Evolutionary conservation across 768 basidiomycete genomes (phyloP).

Genomic region (Hysterangium stoloniferum): DNA sequence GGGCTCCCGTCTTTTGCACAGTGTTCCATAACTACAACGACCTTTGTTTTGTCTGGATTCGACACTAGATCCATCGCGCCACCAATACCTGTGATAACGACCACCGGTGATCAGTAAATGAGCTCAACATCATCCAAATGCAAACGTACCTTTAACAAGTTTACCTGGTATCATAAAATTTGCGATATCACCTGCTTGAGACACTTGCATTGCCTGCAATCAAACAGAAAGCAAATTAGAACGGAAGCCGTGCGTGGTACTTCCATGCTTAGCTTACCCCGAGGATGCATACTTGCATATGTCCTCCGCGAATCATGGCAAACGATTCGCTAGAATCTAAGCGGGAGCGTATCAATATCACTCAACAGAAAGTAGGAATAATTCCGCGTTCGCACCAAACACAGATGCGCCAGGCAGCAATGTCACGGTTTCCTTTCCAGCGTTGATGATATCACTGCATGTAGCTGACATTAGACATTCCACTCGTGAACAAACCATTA

Average conservation of each 20-base stretch:
- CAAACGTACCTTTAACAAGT: conserved; percentile 65
- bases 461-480: background rate
- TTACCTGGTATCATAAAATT: conserved; percentile 99
- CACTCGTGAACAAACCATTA: background rate
- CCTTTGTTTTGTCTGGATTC: conserved; percentile 91
- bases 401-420: conserved; percentile 85
- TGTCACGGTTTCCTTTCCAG: conserved; percentile 92
- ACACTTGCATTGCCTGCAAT: conserved; percentile 86
- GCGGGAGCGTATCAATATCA: conserved; percentile 2
- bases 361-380: background rate
- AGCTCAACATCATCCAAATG: conserved; percentile 2
- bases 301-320: conserved; percentile 96
- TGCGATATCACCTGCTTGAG: conserved; percentile 86
- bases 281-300: conserved; percentile 88
- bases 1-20: conserved; percentile 82
- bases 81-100: conserved; percentile 80
- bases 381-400: conserved; percentile 54
- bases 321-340: conserved; percentile 89
- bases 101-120: background rate
- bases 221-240: conserved; percentile 2
- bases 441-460: conserved; percentile 81
- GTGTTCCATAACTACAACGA: conserved; percentile 88
- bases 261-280: conserved; percentile 54
- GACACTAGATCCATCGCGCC: conserved; percentile 97
- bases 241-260: conserved; percentile 4